These are phyloP conservation scores for Geotrichum histeridarum DNA, from an alignment of 1,139 yeast genomes.

Conservation along the genomic window DNA sequence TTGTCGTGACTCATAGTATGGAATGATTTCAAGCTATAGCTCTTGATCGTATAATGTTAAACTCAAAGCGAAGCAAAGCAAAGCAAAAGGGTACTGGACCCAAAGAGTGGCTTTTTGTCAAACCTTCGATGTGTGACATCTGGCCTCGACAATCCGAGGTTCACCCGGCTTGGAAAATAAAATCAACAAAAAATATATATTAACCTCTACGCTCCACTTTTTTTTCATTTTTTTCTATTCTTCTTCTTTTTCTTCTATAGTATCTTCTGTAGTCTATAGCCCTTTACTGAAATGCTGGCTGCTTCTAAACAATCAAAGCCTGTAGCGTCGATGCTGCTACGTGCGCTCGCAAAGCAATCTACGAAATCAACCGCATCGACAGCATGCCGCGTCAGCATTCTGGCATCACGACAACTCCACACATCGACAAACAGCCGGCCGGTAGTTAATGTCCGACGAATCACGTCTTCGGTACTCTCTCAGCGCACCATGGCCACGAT, in stretches of 20 bases:
- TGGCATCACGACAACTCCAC: not conserved
- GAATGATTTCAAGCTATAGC: too few species aligned
- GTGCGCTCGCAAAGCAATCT: not conserved
- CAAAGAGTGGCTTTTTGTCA: too few species aligned
- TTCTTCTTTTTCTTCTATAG: not conserved
- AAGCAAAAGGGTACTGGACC: too few species aligned
- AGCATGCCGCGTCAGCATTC: not conserved
- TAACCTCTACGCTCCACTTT: not conserved
- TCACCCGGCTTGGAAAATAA: not conserved
- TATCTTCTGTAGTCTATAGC: too few species aligned
- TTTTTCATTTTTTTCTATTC: not conserved
- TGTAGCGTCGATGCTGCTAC: not conserved
- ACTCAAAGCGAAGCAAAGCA: too few species aligned
- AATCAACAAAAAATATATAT: not conserved
- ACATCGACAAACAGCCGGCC: not conserved
- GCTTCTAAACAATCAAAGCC: slow-evolving; percentile 4
- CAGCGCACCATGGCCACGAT: slow-evolving; percentile 16
- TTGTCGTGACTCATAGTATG: too few species aligned
- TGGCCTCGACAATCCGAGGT: slow-evolving; percentile 4
- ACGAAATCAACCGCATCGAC: not conserved
- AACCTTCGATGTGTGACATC: too few species aligned
- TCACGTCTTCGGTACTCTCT: not conserved
- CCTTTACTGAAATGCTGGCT: not conserved
- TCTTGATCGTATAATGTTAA: too few species aligned
- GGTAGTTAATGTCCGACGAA: not conserved